Evolutionary conservation across 78 protist species (phyloP).

Genomic region (Ministeria vibrans): DNA sequence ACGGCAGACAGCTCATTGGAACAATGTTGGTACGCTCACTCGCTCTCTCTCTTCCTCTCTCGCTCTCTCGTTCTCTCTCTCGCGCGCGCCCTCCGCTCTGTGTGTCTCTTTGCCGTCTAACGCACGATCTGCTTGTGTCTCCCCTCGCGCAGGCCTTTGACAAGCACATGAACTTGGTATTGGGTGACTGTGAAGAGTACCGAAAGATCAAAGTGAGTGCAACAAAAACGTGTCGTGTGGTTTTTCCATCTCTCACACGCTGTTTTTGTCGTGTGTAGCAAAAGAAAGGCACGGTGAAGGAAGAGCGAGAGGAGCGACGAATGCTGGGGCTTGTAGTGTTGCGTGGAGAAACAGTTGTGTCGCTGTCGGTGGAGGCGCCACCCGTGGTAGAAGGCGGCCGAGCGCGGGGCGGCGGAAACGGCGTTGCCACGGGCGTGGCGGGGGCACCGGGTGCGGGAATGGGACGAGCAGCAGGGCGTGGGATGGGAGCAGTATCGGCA

Average conservation of each 20-base stretch:
- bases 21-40: too few relatives aligned
- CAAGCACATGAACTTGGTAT: conserved; percentile 94
- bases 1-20: conserved; percentile 84
- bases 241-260: not conserved
- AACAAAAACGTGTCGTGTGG: not conserved
- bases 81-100: too few relatives aligned
- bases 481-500: conserved; percentile 33
- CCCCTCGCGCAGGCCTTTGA: too few relatives aligned
- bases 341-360: conserved; percentile 91
- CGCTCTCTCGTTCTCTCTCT: too few relatives aligned
- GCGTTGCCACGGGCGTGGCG: not conserved
- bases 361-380: conserved; percentile 84
- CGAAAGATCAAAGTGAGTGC: conserved; percentile 42
- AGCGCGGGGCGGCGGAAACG: not conserved
- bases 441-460: conserved; percentile 63
- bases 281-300: not conserved
- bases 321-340: conserved; percentile 83
- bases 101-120: too few relatives aligned
- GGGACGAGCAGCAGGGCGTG: conserved; percentile 74
- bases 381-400: conserved; percentile 45
- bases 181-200: conserved; percentile 89
- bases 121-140: too few relatives aligned
- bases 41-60: too few relatives aligned
- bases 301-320: conserved; percentile 64
- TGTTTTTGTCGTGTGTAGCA: not conserved